These are phyloP conservation scores for Stentor roeselii DNA, from an alignment of 73 alveolate species.

Conservation along the genomic window DNA sequence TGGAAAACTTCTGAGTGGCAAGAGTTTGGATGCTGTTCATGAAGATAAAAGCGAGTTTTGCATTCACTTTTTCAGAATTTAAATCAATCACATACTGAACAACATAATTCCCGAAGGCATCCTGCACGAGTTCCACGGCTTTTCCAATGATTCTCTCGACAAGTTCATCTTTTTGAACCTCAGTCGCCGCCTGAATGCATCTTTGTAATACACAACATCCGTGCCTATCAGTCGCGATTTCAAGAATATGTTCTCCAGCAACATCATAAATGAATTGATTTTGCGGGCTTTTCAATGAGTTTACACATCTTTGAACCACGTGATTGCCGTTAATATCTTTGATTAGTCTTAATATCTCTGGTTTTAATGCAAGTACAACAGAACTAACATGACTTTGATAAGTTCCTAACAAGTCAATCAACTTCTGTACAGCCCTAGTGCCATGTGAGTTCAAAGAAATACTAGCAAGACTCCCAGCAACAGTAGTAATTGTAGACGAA, in stretches of 20 bases:
- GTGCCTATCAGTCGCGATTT: slow-evolving; percentile 71
- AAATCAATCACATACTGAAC: slow-evolving; percentile 44
- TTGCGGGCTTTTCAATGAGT: slow-evolving; percentile 35
- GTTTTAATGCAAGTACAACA: slow-evolving; percentile 40
- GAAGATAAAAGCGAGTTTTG: neutral
- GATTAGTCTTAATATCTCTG: slow-evolving; percentile 42
- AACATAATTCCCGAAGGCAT: slow-evolving; percentile 81
- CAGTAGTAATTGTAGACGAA: neutral
- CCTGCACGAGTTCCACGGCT: slow-evolving; percentile 48
- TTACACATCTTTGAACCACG: slow-evolving; percentile 59
- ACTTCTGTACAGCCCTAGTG: slow-evolving; percentile 69
- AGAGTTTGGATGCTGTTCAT: neutral
- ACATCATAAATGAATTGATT: slow-evolving; percentile 62
- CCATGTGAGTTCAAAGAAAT: slow-evolving; percentile 70
- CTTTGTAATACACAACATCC: slow-evolving; percentile 76
- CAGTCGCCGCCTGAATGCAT: slow-evolving; percentile 59
- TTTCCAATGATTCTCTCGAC: slow-evolving; percentile 49
- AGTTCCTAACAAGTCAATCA: slow-evolving; percentile 36
- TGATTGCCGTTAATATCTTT: slow-evolving; percentile 75
- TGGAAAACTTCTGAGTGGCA: neutral
- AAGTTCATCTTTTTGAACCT: slow-evolving; percentile 29
- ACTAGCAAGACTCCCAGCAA: slow-evolving; percentile 25
- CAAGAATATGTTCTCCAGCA: slow-evolving; percentile 44
- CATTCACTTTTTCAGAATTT: neutral
- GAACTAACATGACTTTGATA: slow-evolving; percentile 37